These are phyloP conservation scores for Ganoderma sinense DNA, from an alignment of 1,284 basidiomycete species.

Conservation along the genomic window DNA sequence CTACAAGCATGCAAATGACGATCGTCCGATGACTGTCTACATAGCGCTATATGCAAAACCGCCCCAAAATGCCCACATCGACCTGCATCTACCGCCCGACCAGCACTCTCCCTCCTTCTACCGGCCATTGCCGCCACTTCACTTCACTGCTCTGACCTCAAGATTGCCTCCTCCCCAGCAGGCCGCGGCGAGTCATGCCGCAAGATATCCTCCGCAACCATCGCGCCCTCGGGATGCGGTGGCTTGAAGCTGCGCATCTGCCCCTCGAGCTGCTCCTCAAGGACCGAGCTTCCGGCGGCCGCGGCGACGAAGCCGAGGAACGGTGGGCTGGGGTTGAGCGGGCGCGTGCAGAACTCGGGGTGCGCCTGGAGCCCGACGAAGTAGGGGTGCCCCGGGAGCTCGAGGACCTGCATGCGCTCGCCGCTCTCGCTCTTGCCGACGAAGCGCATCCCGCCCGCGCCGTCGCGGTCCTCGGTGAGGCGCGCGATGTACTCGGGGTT, in stretches of 20 bases:
- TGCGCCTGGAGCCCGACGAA: constrained; percentile 97
- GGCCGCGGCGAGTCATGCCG: constrained; percentile 40
- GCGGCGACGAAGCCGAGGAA: constrained; percentile 98
- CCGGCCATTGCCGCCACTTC: no score
- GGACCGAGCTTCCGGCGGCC: constrained; percentile 66
- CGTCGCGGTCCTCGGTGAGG: constrained; percentile 65
- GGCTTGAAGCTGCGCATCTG: constrained; percentile 63
- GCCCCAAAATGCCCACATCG: neutral
- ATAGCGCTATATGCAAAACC: neutral
- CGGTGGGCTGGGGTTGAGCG: constrained; percentile 96
- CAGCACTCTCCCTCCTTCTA: neutral
- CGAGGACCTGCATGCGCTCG: constrained; percentile 97
- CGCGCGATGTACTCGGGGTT: constrained; percentile 88
- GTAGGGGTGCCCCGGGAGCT: constrained; percentile 92
- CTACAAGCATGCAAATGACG: neutral
- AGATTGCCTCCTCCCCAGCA: constrained; percentile 37
- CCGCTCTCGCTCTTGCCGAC: constrained; percentile 95
- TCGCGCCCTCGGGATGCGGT: constrained; percentile 58
- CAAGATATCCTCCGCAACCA: constrained; percentile 55
- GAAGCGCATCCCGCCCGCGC: constrained; percentile 68
- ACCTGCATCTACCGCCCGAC: neutral
- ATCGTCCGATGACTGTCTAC: neutral
- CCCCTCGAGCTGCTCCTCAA: constrained; percentile 79
- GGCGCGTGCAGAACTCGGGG: constrained; percentile 99
- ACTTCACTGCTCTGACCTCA: constrained; percentile 34